These are phyloP conservation scores for Nemania sp. DNA, from an alignment of 2,329 filamentous ascomycete species.

Conservation along the genomic window DNA sequence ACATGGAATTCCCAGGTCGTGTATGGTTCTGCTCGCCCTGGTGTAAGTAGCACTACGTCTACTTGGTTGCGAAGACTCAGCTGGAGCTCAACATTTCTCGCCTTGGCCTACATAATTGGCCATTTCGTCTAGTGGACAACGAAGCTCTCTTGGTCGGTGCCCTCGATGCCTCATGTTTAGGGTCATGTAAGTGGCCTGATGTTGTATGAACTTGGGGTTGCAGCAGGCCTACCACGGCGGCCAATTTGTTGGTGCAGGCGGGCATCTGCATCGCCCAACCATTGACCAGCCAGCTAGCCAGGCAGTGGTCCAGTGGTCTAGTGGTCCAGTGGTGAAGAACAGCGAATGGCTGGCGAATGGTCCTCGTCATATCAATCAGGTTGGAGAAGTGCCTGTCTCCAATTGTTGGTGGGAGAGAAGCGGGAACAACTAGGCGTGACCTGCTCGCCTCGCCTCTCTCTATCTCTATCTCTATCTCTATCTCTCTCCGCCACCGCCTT, in stretches of 20 bases:
- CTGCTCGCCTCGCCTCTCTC: slow-evolving; percentile 2
- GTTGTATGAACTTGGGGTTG: slow-evolving; percentile 25
- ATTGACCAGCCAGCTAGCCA: slow-evolving; percentile 17
- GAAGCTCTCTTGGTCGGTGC: neutral
- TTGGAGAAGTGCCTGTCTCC: slow-evolving; percentile 28
- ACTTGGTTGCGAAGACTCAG: slow-evolving; percentile 13
- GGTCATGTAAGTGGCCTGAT: slow-evolving; percentile 30
- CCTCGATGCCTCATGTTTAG: slow-evolving; percentile 18
- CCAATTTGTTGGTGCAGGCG: slow-evolving; percentile 25
- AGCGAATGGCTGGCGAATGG: slow-evolving; percentile 3
- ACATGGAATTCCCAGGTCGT: neutral
- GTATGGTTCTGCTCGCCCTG: neutral
- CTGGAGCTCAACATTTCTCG: slow-evolving; percentile 7
- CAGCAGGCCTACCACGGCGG: slow-evolving; percentile 19
- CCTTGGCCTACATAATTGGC: slow-evolving; percentile 11
- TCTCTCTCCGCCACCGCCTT: neutral
- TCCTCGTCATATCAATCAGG: neutral
- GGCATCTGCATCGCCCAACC: slow-evolving; percentile 20
- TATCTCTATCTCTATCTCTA: no score
- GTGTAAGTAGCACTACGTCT: neutral
- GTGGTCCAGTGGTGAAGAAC: slow-evolving; percentile 16
- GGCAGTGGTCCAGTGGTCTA: slow-evolving; percentile 13
- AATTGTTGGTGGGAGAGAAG: neutral
- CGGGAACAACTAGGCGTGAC: slow-evolving; percentile 3
- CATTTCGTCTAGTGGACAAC: neutral